Conservation (phyloP, 495 filamentous ascomycete species). For the Cercophora samala region DNA sequence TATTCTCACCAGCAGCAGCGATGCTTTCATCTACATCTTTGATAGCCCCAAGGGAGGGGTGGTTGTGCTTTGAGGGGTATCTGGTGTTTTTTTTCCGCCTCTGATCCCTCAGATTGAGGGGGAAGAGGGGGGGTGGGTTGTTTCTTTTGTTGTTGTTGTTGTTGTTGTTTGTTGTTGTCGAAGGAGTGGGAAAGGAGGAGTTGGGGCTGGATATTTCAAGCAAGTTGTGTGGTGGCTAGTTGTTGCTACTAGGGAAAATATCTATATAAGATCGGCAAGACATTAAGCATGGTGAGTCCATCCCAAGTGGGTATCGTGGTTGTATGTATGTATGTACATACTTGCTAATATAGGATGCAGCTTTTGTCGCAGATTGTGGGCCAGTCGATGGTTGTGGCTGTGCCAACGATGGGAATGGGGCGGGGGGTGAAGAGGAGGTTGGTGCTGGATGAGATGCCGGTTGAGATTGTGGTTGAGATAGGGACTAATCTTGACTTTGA, state of each 20-base stretch:
- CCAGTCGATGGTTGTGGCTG: too few species aligned
- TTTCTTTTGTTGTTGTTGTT: too few species aligned
- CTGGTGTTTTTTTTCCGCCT: background rate
- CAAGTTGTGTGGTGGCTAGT: too few species aligned
- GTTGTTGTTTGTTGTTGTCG: too few species aligned
- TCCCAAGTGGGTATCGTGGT: background rate
- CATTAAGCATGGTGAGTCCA: too few species aligned
- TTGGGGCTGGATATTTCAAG: too few species aligned
- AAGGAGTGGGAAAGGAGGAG: too few species aligned
- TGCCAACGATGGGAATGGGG: background rate
- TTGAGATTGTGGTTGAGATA: constrained; percentile 36
- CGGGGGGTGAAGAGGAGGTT: background rate
- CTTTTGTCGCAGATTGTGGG: background rate
- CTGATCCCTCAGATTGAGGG: background rate
- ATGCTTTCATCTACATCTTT: constrained; percentile 18
- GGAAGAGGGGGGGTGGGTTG: background rate
- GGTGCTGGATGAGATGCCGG: constrained; percentile 16
- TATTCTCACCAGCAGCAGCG: background rate
- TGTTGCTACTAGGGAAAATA: too few species aligned
- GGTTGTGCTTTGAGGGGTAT: constrained; percentile 27
- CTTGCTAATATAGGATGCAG: background rate
- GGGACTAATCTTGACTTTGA: constrained; percentile 32
- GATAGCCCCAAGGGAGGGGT: constrained; percentile 79
- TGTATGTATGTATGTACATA: too few species aligned
- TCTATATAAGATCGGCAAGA: too few species aligned